Evolutionary conservation across 257 asterid genomes (phyloP).

Genomic region (Salvia miltiorrhiza): DNA sequence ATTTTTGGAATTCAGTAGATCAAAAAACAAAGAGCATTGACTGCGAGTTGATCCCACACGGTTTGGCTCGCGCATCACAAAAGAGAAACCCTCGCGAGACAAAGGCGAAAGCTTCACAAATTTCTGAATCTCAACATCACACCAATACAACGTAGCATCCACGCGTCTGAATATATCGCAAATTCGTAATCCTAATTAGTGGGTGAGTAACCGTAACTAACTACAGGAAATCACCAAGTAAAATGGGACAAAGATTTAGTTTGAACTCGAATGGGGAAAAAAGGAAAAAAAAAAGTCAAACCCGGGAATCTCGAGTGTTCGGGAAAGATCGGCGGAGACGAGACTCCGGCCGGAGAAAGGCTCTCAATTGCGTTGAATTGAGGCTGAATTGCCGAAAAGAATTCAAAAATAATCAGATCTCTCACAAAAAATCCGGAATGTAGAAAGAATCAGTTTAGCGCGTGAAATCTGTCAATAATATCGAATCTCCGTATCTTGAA

Average conservation of each 20-base stretch:
- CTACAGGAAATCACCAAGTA: slow-evolving; percentile 1
- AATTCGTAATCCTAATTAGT: slow-evolving; percentile 20
- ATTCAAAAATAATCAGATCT: slow-evolving; percentile 22
- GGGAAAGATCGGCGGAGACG: slow-evolving; percentile 20
- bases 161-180: slow-evolving; percentile 27
- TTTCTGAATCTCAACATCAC: slow-evolving; percentile 22
- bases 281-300: slow-evolving; percentile 22
- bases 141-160: slow-evolving; percentile 22
- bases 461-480: slow-evolving; percentile 27
- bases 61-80: slow-evolving; percentile 2
- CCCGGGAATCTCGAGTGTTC: slow-evolving; percentile 20
- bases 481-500: slow-evolving; percentile 14
- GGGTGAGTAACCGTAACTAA: slow-evolving; percentile 25
- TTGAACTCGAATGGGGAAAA: neutral
- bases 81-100: slow-evolving; percentile 13
- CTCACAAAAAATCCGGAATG: slow-evolving; percentile 11
- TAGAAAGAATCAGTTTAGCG: slow-evolving; percentile 19
- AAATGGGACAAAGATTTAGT: neutral
- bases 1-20: slow-evolving; percentile 23
- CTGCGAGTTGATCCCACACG: slow-evolving; percentile 23
- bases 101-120: slow-evolving; percentile 7
- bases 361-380: neutral
- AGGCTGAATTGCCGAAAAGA: slow-evolving; percentile 1
- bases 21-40: slow-evolving; percentile 28
- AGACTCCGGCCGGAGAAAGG: slow-evolving; percentile 12